Evolutionary conservation across 306 rosid genomes (phyloP).

Genomic region (Adenanthera pavonina): DNA sequence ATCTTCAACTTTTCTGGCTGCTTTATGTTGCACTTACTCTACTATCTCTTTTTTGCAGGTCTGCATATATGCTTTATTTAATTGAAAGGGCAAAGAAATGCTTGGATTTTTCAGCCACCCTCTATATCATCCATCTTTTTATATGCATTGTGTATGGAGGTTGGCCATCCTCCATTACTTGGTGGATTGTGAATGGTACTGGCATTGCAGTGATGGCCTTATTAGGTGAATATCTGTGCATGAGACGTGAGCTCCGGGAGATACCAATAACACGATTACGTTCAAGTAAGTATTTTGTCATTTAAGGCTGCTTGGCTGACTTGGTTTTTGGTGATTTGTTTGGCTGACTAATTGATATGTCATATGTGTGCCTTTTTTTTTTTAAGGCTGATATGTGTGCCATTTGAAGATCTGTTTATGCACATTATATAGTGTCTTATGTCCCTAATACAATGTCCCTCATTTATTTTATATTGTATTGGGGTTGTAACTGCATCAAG

Average conservation of each 20-base stretch:
- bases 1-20: background rate
- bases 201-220: slow-evolving; percentile 76
- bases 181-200: slow-evolving; percentile 85
- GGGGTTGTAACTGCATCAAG: background rate
- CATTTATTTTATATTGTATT: background rate
- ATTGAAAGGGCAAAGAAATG: slow-evolving; percentile 80
- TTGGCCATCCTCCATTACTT: slow-evolving; percentile 81
- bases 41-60: slow-evolving; percentile 51
- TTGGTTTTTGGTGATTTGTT: background rate
- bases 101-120: slow-evolving; percentile 76
- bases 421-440: background rate
- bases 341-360: background rate
- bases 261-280: slow-evolving; percentile 70
- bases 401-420: background rate
- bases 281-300: slow-evolving; percentile 57
- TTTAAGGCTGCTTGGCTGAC: background rate
- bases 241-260: slow-evolving; percentile 61
- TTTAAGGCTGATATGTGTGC: background rate
- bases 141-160: slow-evolving; percentile 74
- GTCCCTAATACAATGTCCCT: background rate
- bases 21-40: slow-evolving; percentile 3
- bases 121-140: slow-evolving; percentile 68
- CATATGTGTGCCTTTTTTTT: too few relatives aligned
- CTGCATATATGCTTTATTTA: slow-evolving; percentile 66
- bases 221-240: slow-evolving; percentile 71